Percentiles rank a stretch among this genome's conserved stretches.
phyloP scores from a whole-genome alignment of 257 asterid species.

The Fraxinus americana region DNA sequence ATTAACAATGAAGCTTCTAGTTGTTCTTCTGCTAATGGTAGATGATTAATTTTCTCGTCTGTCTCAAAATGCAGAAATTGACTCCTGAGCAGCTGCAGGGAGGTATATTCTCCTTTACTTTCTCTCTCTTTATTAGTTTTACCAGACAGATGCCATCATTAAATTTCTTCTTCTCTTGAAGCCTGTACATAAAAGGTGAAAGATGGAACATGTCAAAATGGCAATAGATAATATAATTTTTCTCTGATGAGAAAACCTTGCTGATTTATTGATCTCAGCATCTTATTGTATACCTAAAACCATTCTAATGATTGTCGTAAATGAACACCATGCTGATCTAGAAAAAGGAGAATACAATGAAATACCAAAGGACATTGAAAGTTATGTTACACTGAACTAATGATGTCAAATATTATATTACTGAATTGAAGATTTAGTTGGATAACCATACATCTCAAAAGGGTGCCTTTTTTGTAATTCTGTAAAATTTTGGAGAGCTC shows the following conservation, averaged over 20 bases:
- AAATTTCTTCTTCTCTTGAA: neutral
- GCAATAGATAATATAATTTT: neutral
- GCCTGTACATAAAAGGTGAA: neutral
- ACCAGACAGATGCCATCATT: neutral
- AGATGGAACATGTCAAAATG: neutral
- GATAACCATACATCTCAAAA: neutral
- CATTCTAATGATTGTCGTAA: neutral
- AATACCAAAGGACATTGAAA: neutral
- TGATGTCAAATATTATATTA: neutral
- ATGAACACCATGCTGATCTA: neutral
- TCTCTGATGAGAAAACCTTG: neutral
- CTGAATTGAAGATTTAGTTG: neutral
- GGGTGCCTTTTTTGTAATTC: neutral
- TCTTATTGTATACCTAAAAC: neutral
- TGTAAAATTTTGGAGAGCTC: neutral
- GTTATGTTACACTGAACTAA: no score
- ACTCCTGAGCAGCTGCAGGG: conserved; percentile 74
- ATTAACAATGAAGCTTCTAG: conserved; percentile 26
- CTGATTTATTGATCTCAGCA: neutral
- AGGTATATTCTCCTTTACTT: conserved; percentile 42
- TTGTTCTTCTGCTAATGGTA: conserved; percentile 1
- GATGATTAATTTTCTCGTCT: neutral
- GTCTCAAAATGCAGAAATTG: conserved; percentile 59
- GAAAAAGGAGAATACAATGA: neutral
- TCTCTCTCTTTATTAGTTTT: neutral